Evolutionary conservation across 2,329 filamentous ascomycete genomes (phyloP), one percentile per base, ranked within the genome.

Genomic region (Pseudohalonectria lignicola): DNA sequence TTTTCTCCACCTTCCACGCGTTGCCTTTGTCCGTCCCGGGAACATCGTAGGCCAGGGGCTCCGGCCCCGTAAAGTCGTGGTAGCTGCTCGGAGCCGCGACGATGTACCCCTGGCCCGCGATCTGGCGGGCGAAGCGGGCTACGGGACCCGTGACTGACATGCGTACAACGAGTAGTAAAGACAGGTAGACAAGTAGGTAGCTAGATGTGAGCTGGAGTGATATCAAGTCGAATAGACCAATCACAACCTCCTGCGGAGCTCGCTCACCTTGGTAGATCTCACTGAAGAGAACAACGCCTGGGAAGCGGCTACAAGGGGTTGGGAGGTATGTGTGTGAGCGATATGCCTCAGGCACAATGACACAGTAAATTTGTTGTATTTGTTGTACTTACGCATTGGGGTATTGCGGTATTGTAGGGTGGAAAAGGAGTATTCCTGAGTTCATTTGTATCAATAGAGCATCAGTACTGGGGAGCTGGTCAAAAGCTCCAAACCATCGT

Each of bases 251-350:
- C 26, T 35, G 17, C 20, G 5, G 21, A 4, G 18, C 15, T 12
- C 23, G n/a, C 53, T 41, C 59, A 87, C 86, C 87, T 78, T 95
- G 88, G 55, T 95, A 95, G 52, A 95, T 95, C 63, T 95, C 88
- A 49, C 82, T 88, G 56, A 94, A 95, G 40, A 95, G 69, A 12
- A 85, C 82, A 5, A 95, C 84, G 16, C 84, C 87, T 0, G 87
- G 87, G 52, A 94, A 94, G 36, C 69, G 67, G 21, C 75, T 76
- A 42, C n/a, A 39, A 17, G 13, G n/a, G 38, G n/a, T n/a, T n/a
- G n/a, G n/a, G n/a, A n/a, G n/a, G 48, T 31, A 34, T 23, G 17
- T 30, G n/a, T 31, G 37, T 21, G 11, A 20, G 26, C 28, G 25
- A 29, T 13, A 13, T 31, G 28, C 29, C 17, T 8, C n/a, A 23